Evolutionary conservation across 495 filamentous ascomycete genomes (phyloP).

Genomic region (Lentithecium fluviatile): DNA sequence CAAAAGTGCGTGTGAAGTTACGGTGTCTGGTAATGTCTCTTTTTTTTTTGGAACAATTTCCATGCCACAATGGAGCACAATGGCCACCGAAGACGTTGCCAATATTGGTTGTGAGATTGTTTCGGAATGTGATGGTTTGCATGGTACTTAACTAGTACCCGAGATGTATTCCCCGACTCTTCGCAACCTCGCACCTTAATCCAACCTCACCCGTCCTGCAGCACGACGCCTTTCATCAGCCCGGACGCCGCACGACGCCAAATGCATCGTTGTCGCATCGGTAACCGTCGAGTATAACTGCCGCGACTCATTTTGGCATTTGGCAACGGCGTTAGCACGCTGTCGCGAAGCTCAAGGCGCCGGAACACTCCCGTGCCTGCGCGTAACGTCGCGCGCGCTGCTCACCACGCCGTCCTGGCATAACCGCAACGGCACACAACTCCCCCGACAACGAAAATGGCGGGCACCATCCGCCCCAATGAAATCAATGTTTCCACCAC

Average conservation of each 20-base stretch:
- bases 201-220: conserved; percentile 5
- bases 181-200: conserved; percentile 2
- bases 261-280: conserved; percentile 10
- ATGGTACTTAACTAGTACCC: not conserved
- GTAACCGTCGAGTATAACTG: not conserved
- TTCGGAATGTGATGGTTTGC: too few relatives aligned
- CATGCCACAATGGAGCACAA: too few relatives aligned
- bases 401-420: too few relatives aligned
- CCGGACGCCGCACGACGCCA: not conserved
- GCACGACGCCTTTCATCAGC: not conserved
- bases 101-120: too few relatives aligned
- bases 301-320: not conserved
- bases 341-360: conserved; percentile 1
- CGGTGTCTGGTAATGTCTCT: too few relatives aligned
- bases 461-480: conserved; percentile 32
- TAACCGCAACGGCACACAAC: not conserved
- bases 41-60: too few relatives aligned
- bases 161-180: not conserved
- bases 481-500: conserved; percentile 24
- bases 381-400: not conserved
- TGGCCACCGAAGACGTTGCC: too few relatives aligned
- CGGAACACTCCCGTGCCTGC: not conserved
- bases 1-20: too few relatives aligned
- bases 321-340: not conserved
- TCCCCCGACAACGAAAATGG: conserved; percentile 14